phyloP scores from a whole-genome alignment of 768 basidiomycete species.

The Leccinellum albellum region DNA sequence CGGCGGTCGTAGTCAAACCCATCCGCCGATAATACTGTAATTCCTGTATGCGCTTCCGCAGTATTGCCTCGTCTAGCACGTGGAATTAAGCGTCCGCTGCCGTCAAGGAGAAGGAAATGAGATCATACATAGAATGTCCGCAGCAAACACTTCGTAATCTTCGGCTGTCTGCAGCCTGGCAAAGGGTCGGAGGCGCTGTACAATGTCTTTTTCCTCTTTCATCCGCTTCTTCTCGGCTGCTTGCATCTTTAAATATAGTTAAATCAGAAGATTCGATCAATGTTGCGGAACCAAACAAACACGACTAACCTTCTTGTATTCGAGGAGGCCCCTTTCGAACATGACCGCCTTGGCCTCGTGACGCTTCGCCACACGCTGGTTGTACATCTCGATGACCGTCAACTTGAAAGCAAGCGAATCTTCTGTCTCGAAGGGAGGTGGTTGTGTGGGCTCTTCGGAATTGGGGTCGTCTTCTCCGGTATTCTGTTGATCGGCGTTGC shows the following conservation, averaged over 20 bases:
- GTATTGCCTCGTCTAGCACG: conserved; percentile 71
- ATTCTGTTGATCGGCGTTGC: conserved; percentile 28
- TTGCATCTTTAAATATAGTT: conserved; percentile 59
- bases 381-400: conserved; percentile 86
- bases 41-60: conserved; percentile 87
- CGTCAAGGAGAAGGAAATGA: conserved; percentile 21
- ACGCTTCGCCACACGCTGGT: conserved; percentile 81
- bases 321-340: conserved; percentile 86
- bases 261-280: neutral
- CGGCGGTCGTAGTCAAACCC: conserved; percentile 79
- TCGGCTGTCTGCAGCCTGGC: conserved; percentile 85
- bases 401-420: conserved; percentile 88
- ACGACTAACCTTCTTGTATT: conserved; percentile 83
- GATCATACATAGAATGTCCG: conserved; percentile 83
- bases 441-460: conserved; percentile 61
- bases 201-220: conserved; percentile 88
- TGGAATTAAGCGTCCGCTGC: neutral
- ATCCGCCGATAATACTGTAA: conserved; percentile 86
- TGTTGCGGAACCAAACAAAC: neutral
- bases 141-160: conserved; percentile 84
- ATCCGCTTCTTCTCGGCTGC: conserved; percentile 86
- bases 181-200: conserved; percentile 87
- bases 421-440: conserved; percentile 77
- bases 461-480: conserved; percentile 56
- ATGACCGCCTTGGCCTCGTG: conserved; percentile 83